Evolutionary conservation across 2,329 filamentous ascomycete species (phyloP).

Genomic region (Aciculosporium take): DNA sequence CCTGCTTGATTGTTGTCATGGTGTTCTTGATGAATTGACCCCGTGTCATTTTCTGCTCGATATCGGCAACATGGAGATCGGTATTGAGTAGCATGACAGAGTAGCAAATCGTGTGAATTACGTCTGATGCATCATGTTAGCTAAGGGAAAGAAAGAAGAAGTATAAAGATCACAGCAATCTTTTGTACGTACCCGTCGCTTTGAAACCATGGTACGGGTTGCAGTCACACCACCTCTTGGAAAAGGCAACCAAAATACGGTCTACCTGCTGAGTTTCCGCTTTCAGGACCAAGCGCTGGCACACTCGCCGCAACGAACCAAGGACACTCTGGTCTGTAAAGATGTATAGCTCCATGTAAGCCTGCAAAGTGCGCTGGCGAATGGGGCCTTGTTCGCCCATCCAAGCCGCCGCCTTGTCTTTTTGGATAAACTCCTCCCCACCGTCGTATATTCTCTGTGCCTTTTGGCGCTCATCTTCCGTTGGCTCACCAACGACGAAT

Average conservation of each 20-base stretch:
- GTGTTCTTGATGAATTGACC: constrained; percentile 95
- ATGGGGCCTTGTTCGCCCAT: constrained; percentile 61
- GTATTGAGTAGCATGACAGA: constrained; percentile 92
- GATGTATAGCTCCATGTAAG: constrained; percentile 89
- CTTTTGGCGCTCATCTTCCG: constrained; percentile 58
- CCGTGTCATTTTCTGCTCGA: constrained; percentile 91
- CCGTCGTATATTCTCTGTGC: constrained; percentile 76
- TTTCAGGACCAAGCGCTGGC: constrained; percentile 65
- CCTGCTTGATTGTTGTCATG: constrained; percentile 71
- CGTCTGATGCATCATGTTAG: constrained; percentile 34
- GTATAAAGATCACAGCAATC: too few species aligned
- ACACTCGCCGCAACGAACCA: constrained; percentile 63
- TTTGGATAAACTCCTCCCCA: constrained; percentile 64
- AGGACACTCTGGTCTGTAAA: constrained; percentile 73
- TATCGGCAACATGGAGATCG: constrained; percentile 87
- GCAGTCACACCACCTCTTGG: constrained; percentile 82
- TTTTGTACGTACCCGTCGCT: constrained; percentile 49
- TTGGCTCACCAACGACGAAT: constrained; percentile 42
- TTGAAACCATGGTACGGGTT: constrained; percentile 92
- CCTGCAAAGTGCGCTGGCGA: constrained; percentile 44
- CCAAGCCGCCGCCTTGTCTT: constrained; percentile 72
- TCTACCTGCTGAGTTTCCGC: constrained; percentile 96
- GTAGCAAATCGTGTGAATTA: constrained; percentile 95
- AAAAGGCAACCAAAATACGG: constrained; percentile 79
- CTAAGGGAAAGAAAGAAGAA: not conserved